Percentiles rank a stretch among this genome's conserved stretches.
Evolutionary conservation across 176 grass and related monocot genomes (phyloP).

Genomic region (Thinopyrum elongatum): DNA sequence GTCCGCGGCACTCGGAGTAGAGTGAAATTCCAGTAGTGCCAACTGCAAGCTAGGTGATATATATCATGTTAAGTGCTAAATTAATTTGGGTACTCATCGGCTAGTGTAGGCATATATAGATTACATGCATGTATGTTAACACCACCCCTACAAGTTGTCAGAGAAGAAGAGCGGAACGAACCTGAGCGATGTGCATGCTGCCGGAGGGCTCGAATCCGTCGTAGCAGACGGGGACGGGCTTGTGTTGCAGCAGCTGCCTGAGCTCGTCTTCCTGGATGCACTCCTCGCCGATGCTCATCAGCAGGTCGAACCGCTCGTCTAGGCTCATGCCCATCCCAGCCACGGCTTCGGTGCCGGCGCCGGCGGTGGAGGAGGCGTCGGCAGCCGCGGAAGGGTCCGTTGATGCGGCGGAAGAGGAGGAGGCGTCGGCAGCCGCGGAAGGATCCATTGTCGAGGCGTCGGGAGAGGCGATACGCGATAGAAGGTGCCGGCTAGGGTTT

Average conservation of each 20-base stretch:
- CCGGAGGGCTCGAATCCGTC: constrained; percentile 85
- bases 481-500: not conserved
- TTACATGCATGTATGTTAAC: too few species aligned
- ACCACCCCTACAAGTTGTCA: too few species aligned
- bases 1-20: too few species aligned
- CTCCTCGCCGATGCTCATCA: constrained; percentile 81
- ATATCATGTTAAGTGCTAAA: not conserved
- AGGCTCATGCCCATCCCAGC: constrained; percentile 27
- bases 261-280: constrained; percentile 83
- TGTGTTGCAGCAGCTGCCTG: constrained; percentile 48
- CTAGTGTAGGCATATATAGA: too few species aligned
- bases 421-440: not conserved
- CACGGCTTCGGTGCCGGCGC: not conserved
- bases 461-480: not conserved
- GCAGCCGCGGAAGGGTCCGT: not conserved
- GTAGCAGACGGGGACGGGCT: constrained; percentile 65
- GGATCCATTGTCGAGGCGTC: not conserved
- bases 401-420: not conserved
- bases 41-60: not conserved
- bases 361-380: not conserved
- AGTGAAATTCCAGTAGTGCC: too few species aligned
- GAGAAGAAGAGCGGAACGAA: too few species aligned
- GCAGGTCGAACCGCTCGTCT: constrained; percentile 54
- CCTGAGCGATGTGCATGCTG: constrained; percentile 82
- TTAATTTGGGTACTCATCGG: not conserved